A percentile compares a stretch with the other conserved stretches of the same genome.
phyloP scores from a whole-genome alignment of 1,284 basidiomycete species.

The Ustilago hordei region DNA sequence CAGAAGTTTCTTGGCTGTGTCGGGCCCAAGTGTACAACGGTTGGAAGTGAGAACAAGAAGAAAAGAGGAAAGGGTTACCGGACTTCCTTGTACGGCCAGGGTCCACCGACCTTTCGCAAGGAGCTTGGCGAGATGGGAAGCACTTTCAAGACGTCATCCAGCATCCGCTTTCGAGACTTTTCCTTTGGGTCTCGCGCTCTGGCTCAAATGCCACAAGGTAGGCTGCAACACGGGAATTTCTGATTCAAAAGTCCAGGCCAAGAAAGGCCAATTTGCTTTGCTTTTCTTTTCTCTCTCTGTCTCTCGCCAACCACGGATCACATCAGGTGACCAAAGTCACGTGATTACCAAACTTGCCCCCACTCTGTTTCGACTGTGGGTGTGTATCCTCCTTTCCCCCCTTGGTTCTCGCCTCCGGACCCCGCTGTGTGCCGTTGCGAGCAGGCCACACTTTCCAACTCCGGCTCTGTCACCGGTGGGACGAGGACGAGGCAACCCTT shows the following conservation, averaged over 20 bases:
- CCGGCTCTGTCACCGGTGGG: not conserved
- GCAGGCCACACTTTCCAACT: not conserved
- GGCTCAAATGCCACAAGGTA: not conserved
- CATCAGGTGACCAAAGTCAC: too few relatives aligned
- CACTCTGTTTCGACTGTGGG: not conserved
- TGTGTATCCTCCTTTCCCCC: not conserved
- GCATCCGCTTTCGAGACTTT: constrained; percentile 1
- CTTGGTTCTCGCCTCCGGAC: not conserved
- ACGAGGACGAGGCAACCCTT: not conserved
- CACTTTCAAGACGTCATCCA: constrained; percentile 21
- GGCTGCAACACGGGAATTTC: constrained; percentile 13
- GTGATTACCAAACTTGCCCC: not conserved
- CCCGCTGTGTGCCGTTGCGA: not conserved
- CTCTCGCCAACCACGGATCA: not conserved
- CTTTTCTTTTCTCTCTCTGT: not conserved
- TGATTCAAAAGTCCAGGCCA: constrained; percentile 7
- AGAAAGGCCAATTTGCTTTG: not conserved
- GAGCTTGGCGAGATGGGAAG: not conserved
- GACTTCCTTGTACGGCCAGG: constrained; percentile 18
- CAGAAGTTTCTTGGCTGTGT: constrained; percentile 3
- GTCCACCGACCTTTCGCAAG: constrained; percentile 2
- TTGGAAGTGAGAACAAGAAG: not conserved
- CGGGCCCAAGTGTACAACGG: constrained; percentile 10
- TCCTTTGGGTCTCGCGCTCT: not conserved
- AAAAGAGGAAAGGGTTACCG: constrained; percentile 12